Percentiles rank a stretch among this genome's conserved stretches.
These are phyloP conservation scores for Artemisia tridentata DNA, from an alignment of 129 eudicot genomes.

Conservation along the genomic window DNA sequence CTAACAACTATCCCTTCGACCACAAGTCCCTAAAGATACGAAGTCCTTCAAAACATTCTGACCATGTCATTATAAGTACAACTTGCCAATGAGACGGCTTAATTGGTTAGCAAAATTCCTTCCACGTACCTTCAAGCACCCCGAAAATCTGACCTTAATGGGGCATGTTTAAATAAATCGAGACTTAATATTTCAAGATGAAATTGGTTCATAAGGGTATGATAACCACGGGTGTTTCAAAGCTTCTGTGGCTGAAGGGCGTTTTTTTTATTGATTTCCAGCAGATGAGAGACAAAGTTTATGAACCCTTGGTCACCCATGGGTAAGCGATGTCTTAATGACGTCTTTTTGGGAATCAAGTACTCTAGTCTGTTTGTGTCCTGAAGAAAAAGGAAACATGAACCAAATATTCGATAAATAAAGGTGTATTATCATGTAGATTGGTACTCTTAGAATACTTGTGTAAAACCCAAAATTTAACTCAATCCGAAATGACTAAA, in stretches of 20 bases:
- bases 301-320: constrained; percentile 99
- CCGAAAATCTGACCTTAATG: constrained; percentile 12
- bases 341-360: constrained; percentile 89
- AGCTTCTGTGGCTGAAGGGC: constrained; percentile 95
- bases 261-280: constrained; percentile 77
- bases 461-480: too few relatives aligned
- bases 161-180: not conserved
- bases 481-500: too few relatives aligned
- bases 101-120: constrained; percentile 4
- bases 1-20: not conserved
- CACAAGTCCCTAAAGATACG: constrained; percentile 18
- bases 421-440: not conserved
- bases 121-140: constrained; percentile 15
- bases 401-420: not conserved
- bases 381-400: constrained; percentile 40
- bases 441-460: not conserved
- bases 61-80: constrained; percentile 26
- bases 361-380: constrained; percentile 85
- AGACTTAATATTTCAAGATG: constrained; percentile 56
- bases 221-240: constrained; percentile 95
- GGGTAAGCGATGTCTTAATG: constrained; percentile 83
- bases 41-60: constrained; percentile 14
- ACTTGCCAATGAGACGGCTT: not conserved
- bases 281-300: constrained; percentile 84
- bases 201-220: constrained; percentile 95